These are phyloP conservation scores for Barnettozyma populi DNA, from an alignment of 805 yeast genomes.

Conservation along the genomic window DNA sequence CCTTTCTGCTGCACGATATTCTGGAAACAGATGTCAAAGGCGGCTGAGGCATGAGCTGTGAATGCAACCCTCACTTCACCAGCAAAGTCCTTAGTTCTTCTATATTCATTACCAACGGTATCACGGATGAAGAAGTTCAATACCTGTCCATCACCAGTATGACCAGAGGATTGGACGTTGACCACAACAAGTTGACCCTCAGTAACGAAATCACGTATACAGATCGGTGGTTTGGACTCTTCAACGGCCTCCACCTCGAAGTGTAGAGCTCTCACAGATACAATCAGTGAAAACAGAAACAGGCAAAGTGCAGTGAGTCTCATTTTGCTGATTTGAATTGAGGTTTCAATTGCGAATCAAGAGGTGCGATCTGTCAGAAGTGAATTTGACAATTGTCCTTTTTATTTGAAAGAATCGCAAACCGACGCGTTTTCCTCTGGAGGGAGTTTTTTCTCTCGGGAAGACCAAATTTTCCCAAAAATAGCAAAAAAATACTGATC, in stretches of 20 bases:
- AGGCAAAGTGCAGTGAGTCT: constrained; percentile 9
- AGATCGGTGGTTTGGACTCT: constrained; percentile 51
- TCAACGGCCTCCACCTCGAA: constrained; percentile 47
- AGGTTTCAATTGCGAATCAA: background rate
- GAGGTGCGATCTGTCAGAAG: background rate
- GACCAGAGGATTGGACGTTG: constrained; percentile 68
- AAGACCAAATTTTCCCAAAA: background rate
- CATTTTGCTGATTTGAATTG: constrained; percentile 11
- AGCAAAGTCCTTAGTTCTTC: constrained; percentile 68
- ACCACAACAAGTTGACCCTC: constrained; percentile 87
- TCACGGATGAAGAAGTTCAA: constrained; percentile 67
- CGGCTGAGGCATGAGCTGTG: constrained; percentile 75
- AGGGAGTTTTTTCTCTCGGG: background rate
- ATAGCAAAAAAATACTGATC: background rate
- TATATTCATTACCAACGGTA: constrained; percentile 79
- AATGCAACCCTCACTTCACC: constrained; percentile 75
- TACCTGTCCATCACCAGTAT: constrained; percentile 80
- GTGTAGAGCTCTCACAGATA: constrained; percentile 36
- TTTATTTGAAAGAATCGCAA: background rate
- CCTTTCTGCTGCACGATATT: constrained; percentile 46
- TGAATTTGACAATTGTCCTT: background rate
- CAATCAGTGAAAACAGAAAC: constrained; percentile 11
- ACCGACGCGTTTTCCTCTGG: background rate
- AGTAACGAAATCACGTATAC: constrained; percentile 87
- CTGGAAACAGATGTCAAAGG: constrained; percentile 88